Conservation (phyloP, 495 filamentous ascomycete species). For the Penicillium simplicissimum region DNA sequence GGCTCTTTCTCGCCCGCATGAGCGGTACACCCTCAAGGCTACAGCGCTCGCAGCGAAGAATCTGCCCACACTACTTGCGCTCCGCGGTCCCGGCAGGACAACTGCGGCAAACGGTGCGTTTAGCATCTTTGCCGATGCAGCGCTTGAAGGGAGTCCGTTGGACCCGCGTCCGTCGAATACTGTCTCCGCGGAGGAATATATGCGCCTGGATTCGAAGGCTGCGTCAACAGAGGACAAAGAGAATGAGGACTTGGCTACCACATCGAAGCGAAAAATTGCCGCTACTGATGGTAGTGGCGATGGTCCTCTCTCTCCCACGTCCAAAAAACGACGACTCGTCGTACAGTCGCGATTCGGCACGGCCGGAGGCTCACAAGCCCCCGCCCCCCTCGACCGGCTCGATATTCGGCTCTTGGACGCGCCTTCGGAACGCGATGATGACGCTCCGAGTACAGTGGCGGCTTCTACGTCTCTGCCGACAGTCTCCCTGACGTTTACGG, state of each 20-base stretch:
- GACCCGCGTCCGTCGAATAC: constrained; percentile 49
- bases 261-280: constrained; percentile 6
- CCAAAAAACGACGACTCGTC: constrained; percentile 58
- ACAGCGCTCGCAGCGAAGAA: constrained; percentile 69
- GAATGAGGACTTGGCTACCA: constrained; percentile 15
- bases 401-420: constrained; percentile 39
- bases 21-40: constrained; percentile 63
- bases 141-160: constrained; percentile 57
- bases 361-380: constrained; percentile 30
- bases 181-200: constrained; percentile 44
- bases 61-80: constrained; percentile 61
- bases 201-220: constrained; percentile 22
- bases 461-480: constrained; percentile 18
- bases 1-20: constrained; percentile 69
- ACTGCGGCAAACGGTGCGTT: constrained; percentile 74
- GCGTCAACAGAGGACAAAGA: constrained; percentile 23
- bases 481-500: constrained; percentile 67
- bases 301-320: constrained; percentile 52
- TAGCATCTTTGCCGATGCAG: constrained; percentile 71
- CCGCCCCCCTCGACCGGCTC: constrained; percentile 33
- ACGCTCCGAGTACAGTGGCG: background rate
- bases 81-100: constrained; percentile 65
- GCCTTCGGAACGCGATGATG: constrained; percentile 19
- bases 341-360: constrained; percentile 53
- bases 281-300: constrained; percentile 35